These are phyloP conservation scores for Pinus tabuliformis DNA, from an alignment of 75 land plant species.

Conservation along the genomic window DNA sequence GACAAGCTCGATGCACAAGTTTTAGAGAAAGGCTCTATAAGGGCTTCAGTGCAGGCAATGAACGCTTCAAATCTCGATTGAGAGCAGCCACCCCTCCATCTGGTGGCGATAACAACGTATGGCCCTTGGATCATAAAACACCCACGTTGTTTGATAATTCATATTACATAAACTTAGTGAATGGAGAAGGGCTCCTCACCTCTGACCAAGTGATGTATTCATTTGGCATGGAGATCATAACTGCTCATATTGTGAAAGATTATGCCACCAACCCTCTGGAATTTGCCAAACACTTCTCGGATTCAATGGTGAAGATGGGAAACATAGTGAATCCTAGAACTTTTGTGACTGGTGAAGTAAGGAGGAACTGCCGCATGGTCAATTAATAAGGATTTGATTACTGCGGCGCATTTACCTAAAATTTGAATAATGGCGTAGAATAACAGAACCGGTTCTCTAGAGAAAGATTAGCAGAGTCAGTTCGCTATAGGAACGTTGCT, in stretches of 20 bases:
- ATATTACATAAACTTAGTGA: conserved; percentile 43
- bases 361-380: conserved; percentile 68
- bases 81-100: conserved; percentile 44
- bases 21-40: conserved; percentile 64
- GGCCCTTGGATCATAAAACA: conserved; percentile 61
- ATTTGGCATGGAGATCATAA: conserved; percentile 33
- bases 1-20: conserved; percentile 65
- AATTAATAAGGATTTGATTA: conserved; percentile 14
- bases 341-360: conserved; percentile 60
- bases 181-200: conserved; percentile 62
- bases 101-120: conserved; percentile 32
- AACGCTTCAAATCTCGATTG: conserved; percentile 22
- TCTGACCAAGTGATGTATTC: conserved; percentile 72
- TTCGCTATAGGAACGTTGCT: too few relatives aligned
- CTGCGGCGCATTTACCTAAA: too few relatives aligned
- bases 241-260: conserved; percentile 32
- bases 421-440: too few relatives aligned
- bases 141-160: conserved; percentile 74
- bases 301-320: conserved; percentile 83
- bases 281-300: conserved; percentile 61
- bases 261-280: conserved; percentile 33
- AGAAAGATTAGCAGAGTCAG: too few relatives aligned
- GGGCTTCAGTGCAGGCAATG: conserved; percentile 15
- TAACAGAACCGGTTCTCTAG: too few relatives aligned
- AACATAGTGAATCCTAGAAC: conserved; percentile 47